A percentile compares a stretch with the other conserved stretches of the same genome.
These are phyloP conservation scores for Podospora pseudoanserina DNA, from an alignment of 495 filamentous ascomycete genomes.

Conservation along the genomic window DNA sequence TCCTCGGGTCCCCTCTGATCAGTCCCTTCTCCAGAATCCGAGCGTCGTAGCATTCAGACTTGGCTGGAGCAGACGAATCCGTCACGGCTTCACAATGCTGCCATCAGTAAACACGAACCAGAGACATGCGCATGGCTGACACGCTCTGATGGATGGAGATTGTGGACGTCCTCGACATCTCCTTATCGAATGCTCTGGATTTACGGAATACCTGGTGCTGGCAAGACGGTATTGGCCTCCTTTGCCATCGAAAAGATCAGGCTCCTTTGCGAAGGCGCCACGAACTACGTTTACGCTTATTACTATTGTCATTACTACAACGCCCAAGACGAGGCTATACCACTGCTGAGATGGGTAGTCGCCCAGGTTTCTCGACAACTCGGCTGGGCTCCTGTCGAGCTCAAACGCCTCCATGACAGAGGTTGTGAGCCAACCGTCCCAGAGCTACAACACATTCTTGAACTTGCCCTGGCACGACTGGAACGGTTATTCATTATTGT, in stretches of 20 bases:
- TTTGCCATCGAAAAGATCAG: constrained; percentile 28
- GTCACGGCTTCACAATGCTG: constrained; percentile 20
- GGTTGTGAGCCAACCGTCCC: constrained; percentile 14
- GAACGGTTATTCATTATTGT: constrained; percentile 28
- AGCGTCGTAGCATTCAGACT: neutral
- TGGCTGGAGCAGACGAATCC: constrained; percentile 20
- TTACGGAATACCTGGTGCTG: constrained; percentile 41
- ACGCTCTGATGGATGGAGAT: constrained; percentile 19
- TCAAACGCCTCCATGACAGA: constrained; percentile 12
- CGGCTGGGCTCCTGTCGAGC: constrained; percentile 18
- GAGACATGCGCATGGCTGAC: constrained; percentile 27
- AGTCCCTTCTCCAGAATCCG: neutral
- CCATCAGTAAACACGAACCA: constrained; percentile 21
- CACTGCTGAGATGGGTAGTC: constrained; percentile 30
- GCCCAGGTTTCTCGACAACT: constrained; percentile 33
- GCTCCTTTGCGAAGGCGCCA: constrained; percentile 18
- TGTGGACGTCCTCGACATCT: constrained; percentile 18
- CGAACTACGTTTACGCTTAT: constrained; percentile 21
- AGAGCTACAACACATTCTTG: constrained; percentile 16
- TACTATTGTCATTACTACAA: constrained; percentile 40
- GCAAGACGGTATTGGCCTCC: constrained; percentile 41
- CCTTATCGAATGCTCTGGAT: constrained; percentile 33
- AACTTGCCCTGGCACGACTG: constrained; percentile 3
- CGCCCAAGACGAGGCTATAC: constrained; percentile 30
- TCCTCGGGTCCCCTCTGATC: neutral